Percentiles rank a stretch among this genome's conserved stretches.
These are phyloP conservation scores for Dictyostelium capitatum DNA, from an alignment of 78 protist species.

Conservation along the genomic window DNA sequence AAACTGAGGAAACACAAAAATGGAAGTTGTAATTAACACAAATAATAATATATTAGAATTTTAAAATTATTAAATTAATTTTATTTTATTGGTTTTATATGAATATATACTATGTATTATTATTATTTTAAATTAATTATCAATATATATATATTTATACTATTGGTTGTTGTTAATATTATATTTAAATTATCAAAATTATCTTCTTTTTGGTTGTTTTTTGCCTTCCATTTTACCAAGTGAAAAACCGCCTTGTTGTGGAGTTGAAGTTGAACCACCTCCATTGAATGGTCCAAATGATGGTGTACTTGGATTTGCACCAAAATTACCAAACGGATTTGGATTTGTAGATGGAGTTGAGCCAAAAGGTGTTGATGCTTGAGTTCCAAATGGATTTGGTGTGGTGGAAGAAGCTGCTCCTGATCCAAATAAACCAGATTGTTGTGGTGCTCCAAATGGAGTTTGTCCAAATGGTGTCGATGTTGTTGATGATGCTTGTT, in stretches of 20 bases:
- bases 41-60: too few species aligned
- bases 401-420: neutral
- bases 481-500: neutral
- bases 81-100: too few species aligned
- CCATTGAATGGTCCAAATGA: neutral
- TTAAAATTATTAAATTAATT: too few species aligned
- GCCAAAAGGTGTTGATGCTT: neutral
- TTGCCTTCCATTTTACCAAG: neutral
- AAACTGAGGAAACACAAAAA: too few species aligned
- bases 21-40: too few species aligned
- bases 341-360: neutral
- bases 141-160: too few species aligned
- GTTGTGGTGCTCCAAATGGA: conserved; percentile 8
- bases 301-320: neutral
- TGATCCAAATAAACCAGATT: neutral
- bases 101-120: too few species aligned
- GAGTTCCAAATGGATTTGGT: neutral
- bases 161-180: too few species aligned
- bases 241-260: neutral
- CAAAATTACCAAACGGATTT: neutral
- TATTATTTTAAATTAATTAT: too few species aligned
- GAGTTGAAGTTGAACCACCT: neutral
- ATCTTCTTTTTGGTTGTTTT: neutral
- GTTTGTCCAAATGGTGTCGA: conserved; percentile 6
- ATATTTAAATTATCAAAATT: neutral